Conservation (phyloP, 2,329 filamentous ascomycete species). For the Truncatella angustata region DNA sequence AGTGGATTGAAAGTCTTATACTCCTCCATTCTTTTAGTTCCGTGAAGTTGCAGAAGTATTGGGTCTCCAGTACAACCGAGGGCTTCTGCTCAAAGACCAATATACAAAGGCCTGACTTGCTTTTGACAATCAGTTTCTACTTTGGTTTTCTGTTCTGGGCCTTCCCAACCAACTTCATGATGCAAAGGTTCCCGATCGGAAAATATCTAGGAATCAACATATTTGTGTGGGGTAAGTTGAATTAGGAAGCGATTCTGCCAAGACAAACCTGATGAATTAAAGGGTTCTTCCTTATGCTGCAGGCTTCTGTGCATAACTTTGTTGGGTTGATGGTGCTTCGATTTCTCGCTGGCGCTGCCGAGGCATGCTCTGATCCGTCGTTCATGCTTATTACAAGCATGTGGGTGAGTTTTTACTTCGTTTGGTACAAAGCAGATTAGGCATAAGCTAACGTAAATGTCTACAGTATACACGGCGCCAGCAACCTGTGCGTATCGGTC, state of each 20-base stretch:
- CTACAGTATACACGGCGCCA: conserved; percentile 50
- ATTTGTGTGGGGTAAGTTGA: conserved; percentile 31
- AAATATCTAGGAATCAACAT: conserved; percentile 51
- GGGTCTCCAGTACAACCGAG: too few species aligned
- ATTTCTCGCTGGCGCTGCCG: conserved; percentile 51
- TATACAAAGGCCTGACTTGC: background rate
- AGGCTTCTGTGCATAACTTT: conserved; percentile 50
- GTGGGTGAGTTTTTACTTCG: conserved; percentile 46
- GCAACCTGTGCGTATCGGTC: conserved; percentile 53
- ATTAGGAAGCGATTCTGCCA: too few species aligned
- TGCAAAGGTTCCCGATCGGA: conserved; percentile 51
- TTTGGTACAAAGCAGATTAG: too few species aligned
- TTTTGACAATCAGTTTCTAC: conserved; percentile 38
- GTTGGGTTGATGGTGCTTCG: conserved; percentile 48
- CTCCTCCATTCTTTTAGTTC: too few species aligned
- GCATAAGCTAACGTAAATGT: too few species aligned
- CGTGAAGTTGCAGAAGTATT: too few species aligned
- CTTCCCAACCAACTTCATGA: conserved; percentile 51
- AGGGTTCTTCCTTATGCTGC: conserved; percentile 48
- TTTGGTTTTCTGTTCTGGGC: conserved; percentile 54
- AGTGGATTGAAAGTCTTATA: too few species aligned
- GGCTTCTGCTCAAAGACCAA: too few species aligned
- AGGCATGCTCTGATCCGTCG: conserved; percentile 53
- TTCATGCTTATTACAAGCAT: conserved; percentile 59
- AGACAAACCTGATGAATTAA: too few species aligned